Percentiles rank a stretch among this genome's conserved stretches.
Evolutionary conservation across 306 rosid species (phyloP).

Genomic region (Fragaria nilgerrensis): DNA sequence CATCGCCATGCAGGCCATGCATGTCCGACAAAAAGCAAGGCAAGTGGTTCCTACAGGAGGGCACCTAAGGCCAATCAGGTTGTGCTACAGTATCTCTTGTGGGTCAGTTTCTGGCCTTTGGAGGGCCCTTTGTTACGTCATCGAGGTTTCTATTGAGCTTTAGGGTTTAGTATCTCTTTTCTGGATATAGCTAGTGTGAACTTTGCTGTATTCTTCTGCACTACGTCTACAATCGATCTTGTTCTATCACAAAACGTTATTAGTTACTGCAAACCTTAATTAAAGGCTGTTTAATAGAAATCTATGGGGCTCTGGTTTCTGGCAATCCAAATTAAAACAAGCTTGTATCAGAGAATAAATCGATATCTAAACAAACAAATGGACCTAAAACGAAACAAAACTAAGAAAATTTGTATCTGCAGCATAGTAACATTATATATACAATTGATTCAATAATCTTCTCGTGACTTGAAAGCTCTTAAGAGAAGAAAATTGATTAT

Average conservation of each 20-base stretch:
- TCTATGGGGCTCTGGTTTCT: too few relatives aligned
- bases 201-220: conserved; percentile 23
- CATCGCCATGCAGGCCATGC: conserved; percentile 16
- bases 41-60: conserved; percentile 24
- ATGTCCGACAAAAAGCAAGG: conserved; percentile 38
- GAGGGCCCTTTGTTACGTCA: background rate
- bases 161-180: background rate
- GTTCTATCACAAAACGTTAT: background rate
- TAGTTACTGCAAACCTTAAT: background rate
- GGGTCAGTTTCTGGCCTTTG: background rate
- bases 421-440: too few relatives aligned
- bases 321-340: too few relatives aligned
- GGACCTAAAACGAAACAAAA: too few relatives aligned
- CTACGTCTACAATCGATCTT: background rate
- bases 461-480: too few relatives aligned
- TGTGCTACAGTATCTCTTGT: conserved; percentile 16
- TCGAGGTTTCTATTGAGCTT: background rate
- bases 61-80: conserved; percentile 16
- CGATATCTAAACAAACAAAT: too few relatives aligned
- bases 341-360: too few relatives aligned
- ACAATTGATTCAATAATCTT: too few relatives aligned
- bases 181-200: conserved; percentile 21
- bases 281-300: background rate
- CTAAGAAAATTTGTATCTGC: too few relatives aligned
- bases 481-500: too few relatives aligned